Percentiles rank a stretch among this genome's conserved stretches.
These are phyloP conservation scores for Penicillium diatomitis DNA, from an alignment of 495 filamentous ascomycete genomes.

Conservation along the genomic window DNA sequence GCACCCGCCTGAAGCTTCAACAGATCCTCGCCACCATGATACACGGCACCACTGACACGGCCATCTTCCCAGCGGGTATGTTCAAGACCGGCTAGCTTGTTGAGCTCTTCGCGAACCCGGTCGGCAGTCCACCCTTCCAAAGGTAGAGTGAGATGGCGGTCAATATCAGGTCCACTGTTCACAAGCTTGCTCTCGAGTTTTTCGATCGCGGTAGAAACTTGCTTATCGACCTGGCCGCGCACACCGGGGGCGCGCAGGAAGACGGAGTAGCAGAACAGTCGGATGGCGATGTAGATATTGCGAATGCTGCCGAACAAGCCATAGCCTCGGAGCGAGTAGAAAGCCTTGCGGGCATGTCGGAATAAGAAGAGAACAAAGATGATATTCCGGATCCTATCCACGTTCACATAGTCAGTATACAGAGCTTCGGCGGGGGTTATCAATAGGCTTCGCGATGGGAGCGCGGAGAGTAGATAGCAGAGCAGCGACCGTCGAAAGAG, in stretches of 20 bases:
- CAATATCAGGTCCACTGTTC: slow-evolving; percentile 59
- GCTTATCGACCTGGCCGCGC: slow-evolving; percentile 67
- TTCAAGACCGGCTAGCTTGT: slow-evolving; percentile 71
- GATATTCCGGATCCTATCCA: slow-evolving; percentile 67
- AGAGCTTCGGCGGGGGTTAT: not conserved
- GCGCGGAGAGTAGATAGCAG: slow-evolving; percentile 1
- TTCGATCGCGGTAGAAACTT: slow-evolving; percentile 54
- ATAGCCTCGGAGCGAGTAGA: slow-evolving; percentile 78
- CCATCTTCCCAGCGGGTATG: slow-evolving; percentile 97
- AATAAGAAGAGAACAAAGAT: slow-evolving; percentile 86
- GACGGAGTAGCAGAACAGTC: slow-evolving; percentile 67
- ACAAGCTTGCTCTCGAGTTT: slow-evolving; percentile 80
- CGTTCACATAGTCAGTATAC: too few relatives aligned
- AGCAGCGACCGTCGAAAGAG: not conserved
- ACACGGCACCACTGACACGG: slow-evolving; percentile 87
- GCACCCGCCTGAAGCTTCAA: slow-evolving; percentile 82
- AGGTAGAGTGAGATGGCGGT: slow-evolving; percentile 67
- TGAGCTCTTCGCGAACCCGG: slow-evolving; percentile 69
- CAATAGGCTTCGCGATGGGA: slow-evolving; percentile 2
- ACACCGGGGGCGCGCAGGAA: slow-evolving; percentile 83
- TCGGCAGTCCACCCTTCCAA: slow-evolving; percentile 79
- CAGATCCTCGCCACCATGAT: slow-evolving; percentile 84
- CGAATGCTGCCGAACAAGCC: slow-evolving; percentile 71
- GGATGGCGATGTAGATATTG: slow-evolving; percentile 59
- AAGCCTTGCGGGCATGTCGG: slow-evolving; percentile 71